Evolutionary conservation across 805 yeast genomes (phyloP).

Genomic region (Candida fluviatilis): DNA sequence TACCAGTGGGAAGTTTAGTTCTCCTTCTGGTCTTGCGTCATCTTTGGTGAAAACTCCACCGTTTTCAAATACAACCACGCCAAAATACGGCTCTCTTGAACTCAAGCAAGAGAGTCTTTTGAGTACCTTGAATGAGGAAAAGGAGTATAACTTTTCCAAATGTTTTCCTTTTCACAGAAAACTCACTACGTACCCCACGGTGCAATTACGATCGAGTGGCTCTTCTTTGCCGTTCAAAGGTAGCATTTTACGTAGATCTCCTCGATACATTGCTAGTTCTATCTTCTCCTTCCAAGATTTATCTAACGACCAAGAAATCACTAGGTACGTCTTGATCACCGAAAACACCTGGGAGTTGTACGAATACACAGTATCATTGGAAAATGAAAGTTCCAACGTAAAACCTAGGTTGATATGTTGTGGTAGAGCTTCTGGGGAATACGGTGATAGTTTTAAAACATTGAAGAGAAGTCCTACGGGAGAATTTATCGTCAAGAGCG

Average conservation of each 20-base stretch:
- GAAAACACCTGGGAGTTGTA: conserved; percentile 75
- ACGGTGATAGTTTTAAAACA: conserved; percentile 47
- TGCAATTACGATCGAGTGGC: conserved; percentile 38
- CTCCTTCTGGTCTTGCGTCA: not conserved
- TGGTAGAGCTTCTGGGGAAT: conserved; percentile 68
- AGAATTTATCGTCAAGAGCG: conserved; percentile 19
- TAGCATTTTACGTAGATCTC: conserved; percentile 21
- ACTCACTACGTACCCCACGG: conserved; percentile 51
- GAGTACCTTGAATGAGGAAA: conserved; percentile 27
- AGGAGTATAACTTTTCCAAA: conserved; percentile 66
- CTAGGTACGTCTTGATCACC: conserved; percentile 60
- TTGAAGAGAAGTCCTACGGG: conserved; percentile 19
- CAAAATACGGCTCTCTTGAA: conserved; percentile 2
- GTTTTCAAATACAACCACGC: not conserved
- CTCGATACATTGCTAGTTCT: conserved; percentile 26
- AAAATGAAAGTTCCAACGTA: conserved; percentile 19
- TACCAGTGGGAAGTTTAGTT: not conserved
- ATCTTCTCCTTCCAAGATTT: conserved; percentile 28
- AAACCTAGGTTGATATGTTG: conserved; percentile 58
- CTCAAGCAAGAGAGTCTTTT: conserved; percentile 5
- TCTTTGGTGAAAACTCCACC: conserved; percentile 1
- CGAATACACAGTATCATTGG: conserved; percentile 40
- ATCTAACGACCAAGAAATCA: conserved; percentile 51
- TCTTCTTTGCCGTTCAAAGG: conserved; percentile 20
- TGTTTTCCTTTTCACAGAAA: conserved; percentile 81